Evolutionary conservation across 306 rosid species (phyloP), one percentile per base, ranked within the genome.

Genomic region (Corylus americana): DNA sequence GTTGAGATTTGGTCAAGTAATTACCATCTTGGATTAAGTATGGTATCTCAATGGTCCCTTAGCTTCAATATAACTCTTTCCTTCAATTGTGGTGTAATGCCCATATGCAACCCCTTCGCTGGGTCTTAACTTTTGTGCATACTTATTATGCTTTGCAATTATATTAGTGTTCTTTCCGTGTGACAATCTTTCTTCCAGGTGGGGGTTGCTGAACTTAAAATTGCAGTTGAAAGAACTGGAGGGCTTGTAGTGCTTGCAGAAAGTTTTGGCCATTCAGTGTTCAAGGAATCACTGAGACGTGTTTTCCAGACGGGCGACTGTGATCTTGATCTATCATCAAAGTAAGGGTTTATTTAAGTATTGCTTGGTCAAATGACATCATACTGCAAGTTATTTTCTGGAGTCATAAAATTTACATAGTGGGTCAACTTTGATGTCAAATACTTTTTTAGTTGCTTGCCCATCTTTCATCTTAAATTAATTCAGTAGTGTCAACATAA

Each of bases 191-290:
- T 73, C 67, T 68, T 74, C 53, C 88, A 95, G 99, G 98, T 95
- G 82, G 99, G 99, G 20, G 87, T 95, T 88, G 99, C 98, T 63
- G 99, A 95, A 87, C 90, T 95, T 78, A 95, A 95, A 89, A 87
- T 89, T 81, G 97, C 93, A 35, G 93, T 95, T 84, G 99, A 95
- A 86, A 93, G 87, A 83, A 93, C 94, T 12, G 99, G 99, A 54
- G 99, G 99, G 79, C 90, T 95, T 70, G 98, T 93, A 82, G 97
- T 93, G 78, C 97, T 95, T 70, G 92, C 98, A 39, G 99, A 95
- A 84, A 95, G 99, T 93, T 95, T 93, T 87, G 97, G 99, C 47
- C 99, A 95, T 83, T 83, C 85, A 2, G 97, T 95, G 55, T 95
- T 95, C 77, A 95, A 91, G 87, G 97, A 95, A 71, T 91, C 99